Percentiles rank a stretch among this genome's conserved stretches.
phyloP scores from a whole-genome alignment of 1,284 basidiomycete species.

The Ustilago xerochloae region DNA sequence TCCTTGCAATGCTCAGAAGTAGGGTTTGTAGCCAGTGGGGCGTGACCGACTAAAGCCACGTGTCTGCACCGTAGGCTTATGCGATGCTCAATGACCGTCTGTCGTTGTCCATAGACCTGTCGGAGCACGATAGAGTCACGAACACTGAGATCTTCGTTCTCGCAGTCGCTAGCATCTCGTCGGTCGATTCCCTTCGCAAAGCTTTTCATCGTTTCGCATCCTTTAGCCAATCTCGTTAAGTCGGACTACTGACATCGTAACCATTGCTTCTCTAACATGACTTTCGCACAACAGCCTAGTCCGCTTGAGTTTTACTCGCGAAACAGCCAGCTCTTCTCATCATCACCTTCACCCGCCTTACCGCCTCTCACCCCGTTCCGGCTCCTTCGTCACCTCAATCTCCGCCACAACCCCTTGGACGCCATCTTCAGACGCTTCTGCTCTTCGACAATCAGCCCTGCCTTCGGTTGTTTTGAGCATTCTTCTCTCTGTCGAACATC shows the following conservation, averaged over 20 bases:
- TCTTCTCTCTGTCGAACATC: no score
- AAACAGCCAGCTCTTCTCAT: constrained; percentile 61
- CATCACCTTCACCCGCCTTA: constrained; percentile 20
- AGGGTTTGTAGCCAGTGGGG: no score
- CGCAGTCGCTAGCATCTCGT: no score
- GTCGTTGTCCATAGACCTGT: no score
- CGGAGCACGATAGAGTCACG: not conserved
- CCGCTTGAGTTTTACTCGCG: constrained; percentile 65
- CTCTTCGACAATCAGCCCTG: not conserved
- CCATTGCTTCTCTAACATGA: not conserved
- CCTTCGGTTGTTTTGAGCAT: no score
- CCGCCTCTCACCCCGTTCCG: constrained; percentile 12
- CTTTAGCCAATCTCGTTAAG: not conserved
- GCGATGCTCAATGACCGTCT: not conserved
- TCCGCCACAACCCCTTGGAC: not conserved
- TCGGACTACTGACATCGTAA: constrained; percentile 9
- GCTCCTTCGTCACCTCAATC: not conserved
- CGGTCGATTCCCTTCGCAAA: not conserved
- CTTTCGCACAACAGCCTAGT: constrained; percentile 53
- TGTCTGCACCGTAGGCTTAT: no score
- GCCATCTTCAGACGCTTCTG: no score
- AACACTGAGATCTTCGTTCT: constrained; percentile 9
- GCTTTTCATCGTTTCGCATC: not conserved
- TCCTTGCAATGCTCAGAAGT: no score
- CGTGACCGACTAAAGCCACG: no score